Evolutionary conservation across 2,329 filamentous ascomycete genomes (phyloP), one percentile per base, ranked within the genome.

Genomic region (Fusarium sp.): DNA sequence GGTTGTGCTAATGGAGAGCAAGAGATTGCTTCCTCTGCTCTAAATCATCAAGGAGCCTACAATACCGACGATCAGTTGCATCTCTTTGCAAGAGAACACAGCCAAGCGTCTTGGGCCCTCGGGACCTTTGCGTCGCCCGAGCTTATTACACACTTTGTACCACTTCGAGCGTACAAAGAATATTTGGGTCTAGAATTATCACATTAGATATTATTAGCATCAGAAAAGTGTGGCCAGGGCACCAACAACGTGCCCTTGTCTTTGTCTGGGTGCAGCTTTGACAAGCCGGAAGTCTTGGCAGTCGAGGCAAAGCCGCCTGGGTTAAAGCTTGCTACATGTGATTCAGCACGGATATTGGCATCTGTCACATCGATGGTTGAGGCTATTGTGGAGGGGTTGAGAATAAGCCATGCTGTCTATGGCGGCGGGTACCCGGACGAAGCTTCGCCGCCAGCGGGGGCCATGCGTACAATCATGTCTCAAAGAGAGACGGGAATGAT

Each of bases 221-320:
- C 17, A 5, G 8, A 40, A 22, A 43, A 4, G 35, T 43, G 20
- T 43, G 38, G 38, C 0, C n/a, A 14, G 20, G n/a, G 38, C 11
- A 43, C 38, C 38, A 43, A n/a, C 38, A 4, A 43, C 38, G 0
- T n/a, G 11, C 69, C 58, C 70, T 73, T 15, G 70, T 73, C 8
- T 73, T 73, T 2, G 47, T 50, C 9, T 67, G 63, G 0, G 70
- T 45, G 11, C 66, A 73, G 8, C 45, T 52, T 27, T 73, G 70
- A 40, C 70, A 73, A 1, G 70, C 70, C 15, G 66, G 70, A 3
- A 73, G 9, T 25, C 70, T 65, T 14, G 69, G 70, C 0, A 65
- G 47, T 9, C 65, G 65, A 1, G 45, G 27, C 27, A 22, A 14
- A 22, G 30, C 20, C 27, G 35, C 5, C 35, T 33, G 35, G 27